Conservation (phyloP, 768 basidiomycete species). For the Boletus tomentosulus region DNA sequence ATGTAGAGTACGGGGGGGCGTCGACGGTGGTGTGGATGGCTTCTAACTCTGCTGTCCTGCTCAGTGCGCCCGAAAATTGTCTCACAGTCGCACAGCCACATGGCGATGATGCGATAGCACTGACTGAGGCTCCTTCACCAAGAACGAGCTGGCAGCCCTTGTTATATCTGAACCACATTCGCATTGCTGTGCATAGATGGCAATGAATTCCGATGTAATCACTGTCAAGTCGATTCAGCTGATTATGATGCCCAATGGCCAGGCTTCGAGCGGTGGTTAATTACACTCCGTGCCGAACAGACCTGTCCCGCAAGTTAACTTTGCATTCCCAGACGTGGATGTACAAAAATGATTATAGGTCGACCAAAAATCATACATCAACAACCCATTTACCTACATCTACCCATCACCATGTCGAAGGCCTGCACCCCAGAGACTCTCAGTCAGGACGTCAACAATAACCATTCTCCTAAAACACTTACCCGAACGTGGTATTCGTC, state of each 20-base stretch:
- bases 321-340: neutral
- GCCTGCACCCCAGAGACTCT: constrained; percentile 1
- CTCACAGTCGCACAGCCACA: constrained; percentile 18
- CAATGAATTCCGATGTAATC: too few species aligned
- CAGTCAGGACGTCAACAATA: neutral
- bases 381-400: neutral
- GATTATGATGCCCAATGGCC: too few species aligned
- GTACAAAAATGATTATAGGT: neutral
- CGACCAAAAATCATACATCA: neutral
- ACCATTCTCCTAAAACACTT: constrained; percentile 2
- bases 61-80: neutral
- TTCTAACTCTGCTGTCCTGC: neutral
- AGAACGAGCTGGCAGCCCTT: too few species aligned
- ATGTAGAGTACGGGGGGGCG: constrained; percentile 8
- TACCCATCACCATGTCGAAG: constrained; percentile 12
- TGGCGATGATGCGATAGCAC: too few species aligned
- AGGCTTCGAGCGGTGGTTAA: too few species aligned
- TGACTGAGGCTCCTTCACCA: too few species aligned
- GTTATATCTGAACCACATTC: too few species aligned
- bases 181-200: too few species aligned
- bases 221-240: too few species aligned
- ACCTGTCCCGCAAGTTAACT: too few species aligned
- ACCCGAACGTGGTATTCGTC: constrained; percentile 28
- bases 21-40: constrained; percentile 15
- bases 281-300: too few species aligned